Conservation (phyloP, 2,329 filamentous ascomycete genomes). For the Pestalotiopsis fici region DNA sequence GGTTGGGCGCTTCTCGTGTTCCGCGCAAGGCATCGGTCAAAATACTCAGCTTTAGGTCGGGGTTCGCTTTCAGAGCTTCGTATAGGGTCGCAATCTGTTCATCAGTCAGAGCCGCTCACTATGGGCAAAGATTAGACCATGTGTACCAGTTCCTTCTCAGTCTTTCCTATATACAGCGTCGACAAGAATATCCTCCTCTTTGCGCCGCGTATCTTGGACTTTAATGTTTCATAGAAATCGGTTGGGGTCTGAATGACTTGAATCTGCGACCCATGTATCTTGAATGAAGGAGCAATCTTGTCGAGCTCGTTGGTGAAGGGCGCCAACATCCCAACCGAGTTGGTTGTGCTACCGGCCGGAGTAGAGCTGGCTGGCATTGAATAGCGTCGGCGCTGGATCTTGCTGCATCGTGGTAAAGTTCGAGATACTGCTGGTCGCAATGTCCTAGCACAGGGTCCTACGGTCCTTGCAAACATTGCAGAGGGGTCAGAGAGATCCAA, state of each 20-base stretch:
- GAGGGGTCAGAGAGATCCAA: not conserved
- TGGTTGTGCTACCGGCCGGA: slow-evolving; percentile 23
- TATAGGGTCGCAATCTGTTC: slow-evolving; percentile 72
- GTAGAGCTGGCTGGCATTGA: slow-evolving; percentile 33
- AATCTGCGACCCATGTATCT: slow-evolving; percentile 79
- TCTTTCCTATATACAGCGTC: slow-evolving; percentile 95
- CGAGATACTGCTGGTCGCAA: slow-evolving; percentile 24
- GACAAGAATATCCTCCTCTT: slow-evolving; percentile 83
- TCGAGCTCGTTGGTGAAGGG: slow-evolving; percentile 75
- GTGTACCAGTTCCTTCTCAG: slow-evolving; percentile 80
- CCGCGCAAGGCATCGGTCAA: slow-evolving; percentile 89
- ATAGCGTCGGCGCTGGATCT: slow-evolving; percentile 41
- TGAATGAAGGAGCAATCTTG: slow-evolving; percentile 86
- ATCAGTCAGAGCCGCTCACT: slow-evolving; percentile 13
- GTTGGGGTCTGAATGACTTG: slow-evolving; percentile 75
- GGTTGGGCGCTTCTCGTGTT: slow-evolving; percentile 82
- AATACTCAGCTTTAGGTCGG: slow-evolving; percentile 79
- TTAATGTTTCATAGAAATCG: slow-evolving; percentile 91
- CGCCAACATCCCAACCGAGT: slow-evolving; percentile 44
- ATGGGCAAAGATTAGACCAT: not conserved
- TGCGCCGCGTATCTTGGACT: slow-evolving; percentile 82
- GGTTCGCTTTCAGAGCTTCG: slow-evolving; percentile 72
- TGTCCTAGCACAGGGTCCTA: slow-evolving; percentile 25
- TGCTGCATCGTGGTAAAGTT: slow-evolving; percentile 19
- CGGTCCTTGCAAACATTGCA: slow-evolving; percentile 28